Conservation (phyloP, 2,329 filamentous ascomycete species). For the Colletotrichum sansevieriae region DNA sequence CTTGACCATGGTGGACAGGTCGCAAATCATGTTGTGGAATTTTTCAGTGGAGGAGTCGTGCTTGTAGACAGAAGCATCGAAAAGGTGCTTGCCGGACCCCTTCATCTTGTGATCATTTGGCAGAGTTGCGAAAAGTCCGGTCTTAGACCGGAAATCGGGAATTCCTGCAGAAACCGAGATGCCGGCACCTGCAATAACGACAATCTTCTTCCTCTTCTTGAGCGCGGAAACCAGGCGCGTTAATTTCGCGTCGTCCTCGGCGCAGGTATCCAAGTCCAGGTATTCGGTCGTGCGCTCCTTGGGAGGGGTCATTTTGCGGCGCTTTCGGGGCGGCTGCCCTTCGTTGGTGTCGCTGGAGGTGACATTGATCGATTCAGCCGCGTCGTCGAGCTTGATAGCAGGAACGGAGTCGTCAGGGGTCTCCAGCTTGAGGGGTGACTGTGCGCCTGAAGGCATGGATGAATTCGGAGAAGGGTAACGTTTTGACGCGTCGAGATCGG, state of each 20-base stretch:
- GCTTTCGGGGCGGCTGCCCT: conserved; percentile 79
- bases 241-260: conserved; percentile 67
- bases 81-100: conserved; percentile 92
- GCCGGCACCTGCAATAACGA: conserved; percentile 94
- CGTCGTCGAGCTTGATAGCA: conserved; percentile 47
- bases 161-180: conserved; percentile 98
- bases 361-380: conserved; percentile 42
- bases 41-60: conserved; percentile 88
- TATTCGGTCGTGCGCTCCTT: conserved; percentile 83
- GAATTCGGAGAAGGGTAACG: conserved; percentile 66
- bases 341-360: conserved; percentile 69
- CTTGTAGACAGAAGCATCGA: conserved; percentile 97
- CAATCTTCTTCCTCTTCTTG: conserved; percentile 93
- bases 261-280: conserved; percentile 74
- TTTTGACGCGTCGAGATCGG: conserved; percentile 53
- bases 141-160: conserved; percentile 94
- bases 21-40: conserved; percentile 96
- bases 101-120: conserved; percentile 91
- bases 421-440: conserved; percentile 63
- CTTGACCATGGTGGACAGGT: conserved; percentile 83
- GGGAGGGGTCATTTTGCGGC: conserved; percentile 73
- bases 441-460: conserved; percentile 60
- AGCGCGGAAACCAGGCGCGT: conserved; percentile 80
- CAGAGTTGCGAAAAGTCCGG: conserved; percentile 88
- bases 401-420: conserved; percentile 50